phyloP scores from a whole-genome alignment of 768 basidiomycete species.

The Boletales sp. region DNA sequence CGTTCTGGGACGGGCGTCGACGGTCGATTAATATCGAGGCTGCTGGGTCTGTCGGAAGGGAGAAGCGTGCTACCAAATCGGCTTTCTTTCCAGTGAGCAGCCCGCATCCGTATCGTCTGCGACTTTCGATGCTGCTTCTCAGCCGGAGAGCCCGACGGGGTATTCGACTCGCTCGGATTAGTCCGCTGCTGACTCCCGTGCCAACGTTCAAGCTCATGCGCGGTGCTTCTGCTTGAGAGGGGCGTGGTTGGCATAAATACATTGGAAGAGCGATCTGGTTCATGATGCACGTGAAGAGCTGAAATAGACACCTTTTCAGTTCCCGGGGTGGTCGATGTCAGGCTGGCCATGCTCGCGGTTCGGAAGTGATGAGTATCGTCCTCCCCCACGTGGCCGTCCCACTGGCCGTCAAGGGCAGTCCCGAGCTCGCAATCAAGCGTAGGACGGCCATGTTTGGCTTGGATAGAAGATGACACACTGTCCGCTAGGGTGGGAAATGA shows the following conservation, averaged over 20 bases:
- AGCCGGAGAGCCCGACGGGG: constrained; percentile 13
- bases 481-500: constrained; percentile 3
- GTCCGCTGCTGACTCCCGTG: constrained; percentile 2
- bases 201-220: constrained; percentile 11
- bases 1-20: constrained; percentile 38
- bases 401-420: constrained; percentile 38
- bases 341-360: constrained; percentile 52
- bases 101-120: constrained; percentile 55
- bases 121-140: constrained; percentile 37
- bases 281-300: not conserved
- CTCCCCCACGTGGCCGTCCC: constrained; percentile 9
- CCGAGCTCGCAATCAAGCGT: constrained; percentile 61
- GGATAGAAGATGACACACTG: constrained; percentile 5
- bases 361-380: constrained; percentile 43
- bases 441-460: constrained; percentile 15
- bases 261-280: constrained; percentile 1
- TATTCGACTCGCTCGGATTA: constrained; percentile 26
- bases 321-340: constrained; percentile 36
- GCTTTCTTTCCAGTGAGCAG: constrained; percentile 55
- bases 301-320: constrained; percentile 15
- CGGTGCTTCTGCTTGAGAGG: constrained; percentile 5
- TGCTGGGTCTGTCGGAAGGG: constrained; percentile 10
- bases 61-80: constrained; percentile 43
- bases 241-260: constrained; percentile 2
- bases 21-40: constrained; percentile 20